Conservation (phyloP, 116 monocot species). For the Thalassia testudinum region DNA sequence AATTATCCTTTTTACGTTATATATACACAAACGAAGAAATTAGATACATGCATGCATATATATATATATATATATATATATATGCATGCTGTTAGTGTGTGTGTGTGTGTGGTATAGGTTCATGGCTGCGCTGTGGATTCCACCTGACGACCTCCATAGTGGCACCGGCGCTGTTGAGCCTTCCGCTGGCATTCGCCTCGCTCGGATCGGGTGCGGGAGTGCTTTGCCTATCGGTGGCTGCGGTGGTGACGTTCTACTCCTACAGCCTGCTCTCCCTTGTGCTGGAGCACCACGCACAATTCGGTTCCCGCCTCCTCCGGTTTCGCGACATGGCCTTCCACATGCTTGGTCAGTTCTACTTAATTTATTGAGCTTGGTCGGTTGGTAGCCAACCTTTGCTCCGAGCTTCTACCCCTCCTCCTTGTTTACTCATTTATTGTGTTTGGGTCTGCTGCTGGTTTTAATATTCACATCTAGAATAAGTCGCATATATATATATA, state of each 20-base stretch:
- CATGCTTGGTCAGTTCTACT: slow-evolving; percentile 38
- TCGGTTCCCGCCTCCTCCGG: slow-evolving; percentile 62
- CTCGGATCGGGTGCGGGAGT: slow-evolving; percentile 67
- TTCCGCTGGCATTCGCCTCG: slow-evolving; percentile 66
- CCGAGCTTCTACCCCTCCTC: no score
- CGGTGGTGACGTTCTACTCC: slow-evolving; percentile 87
- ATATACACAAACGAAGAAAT: no score
- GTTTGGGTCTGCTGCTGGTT: no score
- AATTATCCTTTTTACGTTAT: no score
- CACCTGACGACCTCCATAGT: slow-evolving; percentile 92
- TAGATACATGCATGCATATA: no score
- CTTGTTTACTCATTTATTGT: no score
- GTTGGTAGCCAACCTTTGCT: no score
- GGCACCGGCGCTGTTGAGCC: slow-evolving; percentile 74
- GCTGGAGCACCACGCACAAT: slow-evolving; percentile 63
- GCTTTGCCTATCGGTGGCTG: slow-evolving; percentile 29
- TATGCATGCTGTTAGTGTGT: no score
- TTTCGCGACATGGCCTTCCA: slow-evolving; percentile 85
- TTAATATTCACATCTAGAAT: no score
- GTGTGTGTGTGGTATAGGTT: slow-evolving; percentile 20
- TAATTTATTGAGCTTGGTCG: no score
- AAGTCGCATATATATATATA: no score
- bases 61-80: no score
- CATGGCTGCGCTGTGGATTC: slow-evolving; percentile 91
- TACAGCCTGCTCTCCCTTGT: slow-evolving; percentile 85